Evolutionary conservation across 352 stramenopile species (phyloP).

Genomic region (Pythium rhizo-oryzae): DNA sequence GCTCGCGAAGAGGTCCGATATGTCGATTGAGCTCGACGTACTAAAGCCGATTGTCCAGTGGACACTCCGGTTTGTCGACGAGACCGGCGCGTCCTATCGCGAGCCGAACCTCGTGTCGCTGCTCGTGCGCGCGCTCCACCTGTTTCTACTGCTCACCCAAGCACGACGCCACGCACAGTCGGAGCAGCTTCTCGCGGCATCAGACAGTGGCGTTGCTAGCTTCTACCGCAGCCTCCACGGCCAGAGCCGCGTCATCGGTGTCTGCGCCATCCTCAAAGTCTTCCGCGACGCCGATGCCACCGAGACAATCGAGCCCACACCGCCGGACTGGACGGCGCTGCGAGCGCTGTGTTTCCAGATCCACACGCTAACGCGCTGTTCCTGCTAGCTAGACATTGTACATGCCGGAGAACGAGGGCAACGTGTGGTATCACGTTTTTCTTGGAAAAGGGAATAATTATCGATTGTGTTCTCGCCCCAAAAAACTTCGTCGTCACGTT

Average conservation of each 20-base stretch:
- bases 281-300: not conserved
- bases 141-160: conserved; percentile 3
- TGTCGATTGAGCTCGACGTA: not conserved
- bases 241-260: conserved; percentile 6
- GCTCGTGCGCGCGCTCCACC: conserved; percentile 1
- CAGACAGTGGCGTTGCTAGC: not conserved
- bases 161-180: not conserved
- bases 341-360: conserved; percentile 1
- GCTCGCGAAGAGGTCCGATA: not conserved
- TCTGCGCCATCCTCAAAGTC: conserved; percentile 17
- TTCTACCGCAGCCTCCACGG: conserved; percentile 6
- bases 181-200: not conserved
- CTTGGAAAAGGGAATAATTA: not conserved
- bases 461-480: not conserved
- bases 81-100: conserved; percentile 10
- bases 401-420: not conserved
- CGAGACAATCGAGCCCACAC: not conserved
- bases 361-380: not conserved
- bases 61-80: conserved; percentile 16
- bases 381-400: not conserved
- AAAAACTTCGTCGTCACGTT: not conserved
- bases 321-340: not conserved
- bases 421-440: no score
- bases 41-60: conserved; percentile 12
- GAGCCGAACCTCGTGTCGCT: conserved; percentile 15